Evolutionary conservation across 2,329 filamentous ascomycete species (phyloP).

Genomic region (Elsinoe arachidis): DNA sequence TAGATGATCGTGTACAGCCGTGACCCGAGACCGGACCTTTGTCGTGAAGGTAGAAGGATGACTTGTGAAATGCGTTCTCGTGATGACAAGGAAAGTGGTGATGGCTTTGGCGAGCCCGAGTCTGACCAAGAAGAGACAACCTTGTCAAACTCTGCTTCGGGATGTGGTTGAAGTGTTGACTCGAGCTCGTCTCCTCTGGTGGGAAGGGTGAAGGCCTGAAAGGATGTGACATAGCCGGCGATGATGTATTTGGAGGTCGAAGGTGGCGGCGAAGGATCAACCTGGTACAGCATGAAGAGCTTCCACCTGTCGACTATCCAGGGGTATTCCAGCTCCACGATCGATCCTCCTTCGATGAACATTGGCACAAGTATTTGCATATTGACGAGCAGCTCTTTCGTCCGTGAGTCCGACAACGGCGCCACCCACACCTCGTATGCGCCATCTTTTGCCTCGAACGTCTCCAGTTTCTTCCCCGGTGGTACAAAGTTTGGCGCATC

Average conservation of each 20-base stretch:
- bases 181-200: constrained; percentile 19
- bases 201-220: constrained; percentile 57
- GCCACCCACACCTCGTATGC: constrained; percentile 81
- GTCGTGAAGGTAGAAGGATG: constrained; percentile 79
- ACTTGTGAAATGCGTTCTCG: constrained; percentile 89
- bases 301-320: constrained; percentile 76
- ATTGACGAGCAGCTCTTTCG: constrained; percentile 65
- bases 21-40: constrained; percentile 68
- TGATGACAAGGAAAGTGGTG: constrained; percentile 54
- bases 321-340: constrained; percentile 62
- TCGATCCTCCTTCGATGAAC: constrained; percentile 87
- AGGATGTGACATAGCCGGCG: constrained; percentile 82
- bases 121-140: constrained; percentile 14
- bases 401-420: constrained; percentile 58
- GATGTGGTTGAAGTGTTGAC: constrained; percentile 24
- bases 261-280: constrained; percentile 16
- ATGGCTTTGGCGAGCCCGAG: not conserved
- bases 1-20: constrained; percentile 77
- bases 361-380: constrained; percentile 76
- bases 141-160: constrained; percentile 14
- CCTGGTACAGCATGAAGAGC: constrained; percentile 62
- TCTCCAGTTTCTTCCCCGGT: constrained; percentile 63
- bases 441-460: constrained; percentile 52
- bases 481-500: constrained; percentile 55
- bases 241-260: constrained; percentile 58